These are phyloP conservation scores for Phialemoniopsis sp. DNA, from an alignment of 2,329 filamentous ascomycete species.

Conservation along the genomic window DNA sequence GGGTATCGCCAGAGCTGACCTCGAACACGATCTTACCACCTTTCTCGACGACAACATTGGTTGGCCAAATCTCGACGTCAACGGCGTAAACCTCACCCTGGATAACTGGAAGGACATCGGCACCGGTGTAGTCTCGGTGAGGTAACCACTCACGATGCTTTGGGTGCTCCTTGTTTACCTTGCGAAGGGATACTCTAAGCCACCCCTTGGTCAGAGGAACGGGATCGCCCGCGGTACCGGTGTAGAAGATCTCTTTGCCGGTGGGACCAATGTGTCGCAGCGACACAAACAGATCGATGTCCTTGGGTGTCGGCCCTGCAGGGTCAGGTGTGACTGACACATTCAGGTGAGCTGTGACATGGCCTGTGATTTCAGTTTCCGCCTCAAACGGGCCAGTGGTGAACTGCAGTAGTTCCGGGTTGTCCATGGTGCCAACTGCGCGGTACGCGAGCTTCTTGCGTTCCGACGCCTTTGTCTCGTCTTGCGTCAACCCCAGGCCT, in stretches of 20 bases:
- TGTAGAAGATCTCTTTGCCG: constrained; percentile 58
- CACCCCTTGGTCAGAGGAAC: constrained; percentile 62
- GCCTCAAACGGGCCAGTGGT: constrained; percentile 50
- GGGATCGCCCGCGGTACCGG: constrained; percentile 60
- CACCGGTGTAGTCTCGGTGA: constrained; percentile 53
- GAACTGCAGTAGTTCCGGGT: constrained; percentile 53
- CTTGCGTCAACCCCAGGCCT: constrained; percentile 29
- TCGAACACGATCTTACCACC: constrained; percentile 53
- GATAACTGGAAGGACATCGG: constrained; percentile 50
- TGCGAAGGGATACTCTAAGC: constrained; percentile 54
- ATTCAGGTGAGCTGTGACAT: constrained; percentile 60
- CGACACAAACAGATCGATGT: constrained; percentile 63
- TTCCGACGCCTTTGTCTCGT: constrained; percentile 9
- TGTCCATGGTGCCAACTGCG: constrained; percentile 53
- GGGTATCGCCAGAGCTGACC: constrained; percentile 52
- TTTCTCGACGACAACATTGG: constrained; percentile 48
- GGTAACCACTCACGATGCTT: constrained; percentile 51
- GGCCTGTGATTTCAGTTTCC: constrained; percentile 67
- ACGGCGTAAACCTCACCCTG: constrained; percentile 52
- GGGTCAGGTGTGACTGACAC: constrained; percentile 57
- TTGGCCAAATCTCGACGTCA: constrained; percentile 63
- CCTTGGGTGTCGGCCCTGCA: constrained; percentile 27
- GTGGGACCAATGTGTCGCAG: constrained; percentile 51
- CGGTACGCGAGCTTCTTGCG: constrained; percentile 48
- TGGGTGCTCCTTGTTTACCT: constrained; percentile 43